Evolutionary conservation across 208 protist genomes (phyloP).

Genomic region (Baffinella frigidus): DNA sequence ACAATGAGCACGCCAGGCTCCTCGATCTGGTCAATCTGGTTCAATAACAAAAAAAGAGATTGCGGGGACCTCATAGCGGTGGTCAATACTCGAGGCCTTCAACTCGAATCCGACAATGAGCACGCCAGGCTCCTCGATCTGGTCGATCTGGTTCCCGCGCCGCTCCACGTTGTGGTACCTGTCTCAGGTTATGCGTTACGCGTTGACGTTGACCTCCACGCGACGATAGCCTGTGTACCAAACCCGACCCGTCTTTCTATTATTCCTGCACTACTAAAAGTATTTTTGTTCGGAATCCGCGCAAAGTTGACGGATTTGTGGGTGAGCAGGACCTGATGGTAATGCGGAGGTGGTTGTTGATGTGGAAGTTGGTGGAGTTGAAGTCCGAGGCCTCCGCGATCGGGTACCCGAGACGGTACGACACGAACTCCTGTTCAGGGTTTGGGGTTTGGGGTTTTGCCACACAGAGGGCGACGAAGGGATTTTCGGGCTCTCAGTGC

Average conservation of each 20-base stretch:
- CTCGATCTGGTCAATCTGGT: slow-evolving; percentile 61
- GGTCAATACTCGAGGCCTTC: slow-evolving; percentile 31
- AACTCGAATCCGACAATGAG: slow-evolving; percentile 64
- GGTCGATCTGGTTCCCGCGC: background rate
- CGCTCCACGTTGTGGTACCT: slow-evolving; percentile 49
- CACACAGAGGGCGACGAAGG: no score
- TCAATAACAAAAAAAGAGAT: no score
- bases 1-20: slow-evolving; percentile 58
- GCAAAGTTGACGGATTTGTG: no score
- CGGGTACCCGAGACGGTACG: slow-evolving; percentile 54
- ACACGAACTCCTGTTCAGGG: slow-evolving; percentile 39
- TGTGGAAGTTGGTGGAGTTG: slow-evolving; percentile 16
- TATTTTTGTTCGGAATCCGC: no score
- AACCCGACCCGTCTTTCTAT: no score
- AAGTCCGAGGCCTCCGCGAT: background rate
- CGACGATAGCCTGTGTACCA: no score
- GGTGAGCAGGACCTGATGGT: slow-evolving; percentile 37
- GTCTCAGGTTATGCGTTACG: no score
- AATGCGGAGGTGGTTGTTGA: slow-evolving; percentile 55
- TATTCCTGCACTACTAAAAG: no score
- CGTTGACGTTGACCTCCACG: no score
- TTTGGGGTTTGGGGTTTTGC: no score
- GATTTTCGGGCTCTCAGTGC: no score
- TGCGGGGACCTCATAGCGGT: background rate
- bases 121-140: slow-evolving; percentile 59